Evolutionary conservation across 768 basidiomycete species (phyloP), one percentile per base, ranked within the genome.

Genomic region (Tubosaeta brunneosetosa): DNA sequence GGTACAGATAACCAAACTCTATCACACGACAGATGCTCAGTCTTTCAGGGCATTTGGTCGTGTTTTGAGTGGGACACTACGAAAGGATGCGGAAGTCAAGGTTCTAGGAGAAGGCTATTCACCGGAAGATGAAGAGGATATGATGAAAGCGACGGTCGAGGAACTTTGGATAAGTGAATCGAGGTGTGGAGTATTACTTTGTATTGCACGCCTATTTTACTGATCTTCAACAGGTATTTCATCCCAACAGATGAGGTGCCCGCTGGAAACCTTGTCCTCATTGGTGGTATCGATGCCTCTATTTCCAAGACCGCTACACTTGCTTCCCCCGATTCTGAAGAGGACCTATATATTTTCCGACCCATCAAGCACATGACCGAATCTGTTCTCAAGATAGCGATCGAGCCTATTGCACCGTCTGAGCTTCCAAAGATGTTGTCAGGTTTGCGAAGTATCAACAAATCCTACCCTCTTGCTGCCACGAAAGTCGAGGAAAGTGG

Each of bases 401-500:
- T 99, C 49, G 97, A 99, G 71, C 97, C 97, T 11, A 94, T 99
- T 51, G 85, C 89, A 9, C 97, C 97, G 10, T 97, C 94, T 11
- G 97, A 99, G 72, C 77, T 99, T 32, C 97, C 97, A 16, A 99
- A 99, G 69, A 98, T 99, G 97, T 77, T 99, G 54, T 89, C 97
- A 13, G 97, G 97, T 49, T 71, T 99, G 52, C 87, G 97, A 54
- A 97, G 91, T 59, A 83, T 99, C 73, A 98, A 98, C 76, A 99
- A 97, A 70, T 93, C 91, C 29, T 99, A 98, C 69, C 95, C 97
- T 4, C 79, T 99, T 12, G 83, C 91, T 10, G 79, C 85, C 43
- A 98, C 97, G 2, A 97, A 97, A 68, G 97, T 98, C 25, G 97
- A 99, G 70, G 97, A 99, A 71, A 92, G 89, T 49, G 97, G 97